Evolutionary conservation across 2,329 filamentous ascomycete species (phyloP), one percentile per base, ranked within the genome.

Genomic region (Ceratocystiopsis minuta): DNA sequence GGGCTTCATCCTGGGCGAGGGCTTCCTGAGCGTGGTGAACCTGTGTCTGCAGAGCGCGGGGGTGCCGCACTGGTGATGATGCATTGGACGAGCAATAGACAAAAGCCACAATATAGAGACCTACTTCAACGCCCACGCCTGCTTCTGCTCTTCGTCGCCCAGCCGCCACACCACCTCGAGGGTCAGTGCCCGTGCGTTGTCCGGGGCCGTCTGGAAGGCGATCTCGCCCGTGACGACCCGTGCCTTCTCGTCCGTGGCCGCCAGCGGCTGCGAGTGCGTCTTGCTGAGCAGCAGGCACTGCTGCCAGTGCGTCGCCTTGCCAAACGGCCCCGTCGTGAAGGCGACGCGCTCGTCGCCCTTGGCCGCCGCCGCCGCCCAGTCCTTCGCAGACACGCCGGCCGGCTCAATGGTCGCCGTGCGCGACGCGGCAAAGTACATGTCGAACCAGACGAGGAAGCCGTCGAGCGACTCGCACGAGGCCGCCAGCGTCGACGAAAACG

Each of bases 361-460:
- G 4, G 24, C 5, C 6, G 7, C 24, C 53, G 66, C 63, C 48
- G 71, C 69, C 6, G 71, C 68, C 73, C 80, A 86, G 4, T 70
- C 65, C 43, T 75, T 65, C 0, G 76, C 73, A 40, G 74, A 72
- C 64, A 64, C 46, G 24, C 68, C 59, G 28, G 67, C 60, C 10
- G 64, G 64, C 38, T 74, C 62, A 17, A 65, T 60, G 28, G 67
- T 61, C 33, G 67, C 61, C 7, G 66, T 55, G 33, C 68, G 63
- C 0, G 71, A 70, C 11, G 77, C 74, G 49, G 80, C 72, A 60
- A 95, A 95, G 65, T 90, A 90, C 18, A 80, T 88, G 57, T 96
- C 88, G 56, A 95, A 95, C 84, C 87, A 95, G 50, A 94, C 71
- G 14, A 85, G 68, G 58, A 86, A 93, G 5, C 84, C 88, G 54